Conservation (phyloP, 345 rosid genomes). For the Arabidopsis thaliana region TAIR10.1 NC_003075.7:13725001-13725500, state of each 20-base stretch:
- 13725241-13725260: constrained; percentile 27
- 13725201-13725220: too few relatives aligned
- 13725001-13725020: constrained; percentile 22
- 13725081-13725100: neutral
- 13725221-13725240: constrained; percentile 5
- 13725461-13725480: constrained; percentile 59
- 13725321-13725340: constrained; percentile 33
- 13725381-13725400: neutral
- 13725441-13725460: constrained; percentile 59
- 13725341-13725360: constrained; percentile 30
- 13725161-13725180: too few relatives aligned
- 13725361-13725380: neutral
- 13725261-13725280: neutral
- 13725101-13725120: neutral
- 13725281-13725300: constrained; percentile 23
- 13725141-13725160: too few relatives aligned
- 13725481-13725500: constrained; percentile 71
- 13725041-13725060: constrained; percentile 1
- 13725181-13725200: too few relatives aligned
- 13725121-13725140: too few relatives aligned
- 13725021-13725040: constrained; percentile 32
- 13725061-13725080: constrained; percentile 16
- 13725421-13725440: constrained; percentile 65
- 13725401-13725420: constrained; percentile 36
- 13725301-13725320: constrained; percentile 39